Base-by-base conservation (phyloP, 2,329 filamentous ascomycete species). In the Neonectria punicea region DNA sequence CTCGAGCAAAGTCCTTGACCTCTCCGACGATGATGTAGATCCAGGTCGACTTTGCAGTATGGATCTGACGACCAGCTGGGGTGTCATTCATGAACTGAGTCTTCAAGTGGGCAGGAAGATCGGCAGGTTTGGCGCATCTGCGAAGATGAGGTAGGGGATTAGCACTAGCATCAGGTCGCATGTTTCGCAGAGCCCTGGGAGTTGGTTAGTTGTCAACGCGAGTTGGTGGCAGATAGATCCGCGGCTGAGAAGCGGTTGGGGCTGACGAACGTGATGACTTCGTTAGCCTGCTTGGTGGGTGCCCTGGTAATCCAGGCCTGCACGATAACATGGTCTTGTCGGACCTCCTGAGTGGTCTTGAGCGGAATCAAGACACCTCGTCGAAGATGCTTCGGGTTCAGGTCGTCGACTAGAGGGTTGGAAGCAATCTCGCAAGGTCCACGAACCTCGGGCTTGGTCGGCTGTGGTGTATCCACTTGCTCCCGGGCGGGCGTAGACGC, bases 131-230 rank as follows among this genome's bases (percentile, higher is more conserved):
- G 63, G 90, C 91, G 77, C 93, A 93, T 77, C 92, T 87, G 68
- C 92, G 91, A 61, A 95, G 84, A 80, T 95, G 89, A 80, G 88
- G 86, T 72, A 91, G 82, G 83, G 86, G 87, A 79, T 89, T 87
- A 84, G 85, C 86, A 74, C 85, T 85, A 76, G 87, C 87, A 74
- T 88, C 86, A 73, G 86, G 86, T 66, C 87, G 80, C 75, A 89
- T 78, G 58, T 82, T 80, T 73, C 86, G 85, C 71, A 90, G 79
- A 65, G 87, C 83, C 67, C 88, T 89, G 69, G 34, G 36, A 56
- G 30, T 10, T 22, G 36, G 57, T 77, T 53, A 75, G 72, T 60
- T 53, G 49, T 54, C 20, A 18, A 20, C 9, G n/a, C 30, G 22
- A 32, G 18, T 20, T n/a, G 14, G 13, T 20, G 11, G 34, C 25